Evolutionary conservation across 345 rosid species (phyloP).

Genomic region (Pelargonium nanum): DNA sequence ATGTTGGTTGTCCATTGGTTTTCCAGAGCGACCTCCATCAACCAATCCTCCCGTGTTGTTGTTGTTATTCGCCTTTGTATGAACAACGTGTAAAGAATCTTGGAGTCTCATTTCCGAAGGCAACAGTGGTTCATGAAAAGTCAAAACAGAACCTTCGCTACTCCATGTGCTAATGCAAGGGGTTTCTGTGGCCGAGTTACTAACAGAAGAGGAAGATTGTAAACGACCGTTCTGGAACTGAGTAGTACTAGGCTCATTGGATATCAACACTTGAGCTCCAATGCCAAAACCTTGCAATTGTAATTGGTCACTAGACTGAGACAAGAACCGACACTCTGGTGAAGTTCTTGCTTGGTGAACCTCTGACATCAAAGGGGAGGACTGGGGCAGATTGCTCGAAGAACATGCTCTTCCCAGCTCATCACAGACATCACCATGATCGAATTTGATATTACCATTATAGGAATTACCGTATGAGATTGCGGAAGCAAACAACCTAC

Average conservation of each 20-base stretch:
- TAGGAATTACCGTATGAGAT: slow-evolving; percentile 19
- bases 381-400: slow-evolving; percentile 16
- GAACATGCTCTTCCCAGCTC: slow-evolving; percentile 33
- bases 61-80: no score
- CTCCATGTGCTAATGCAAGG: slow-evolving; percentile 33
- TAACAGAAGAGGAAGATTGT: slow-evolving; percentile 9
- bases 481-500: slow-evolving; percentile 51
- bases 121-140: slow-evolving; percentile 24
- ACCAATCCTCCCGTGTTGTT: slow-evolving; percentile 14
- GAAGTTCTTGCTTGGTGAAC: slow-evolving; percentile 6
- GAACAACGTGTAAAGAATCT: slow-evolving; percentile 12
- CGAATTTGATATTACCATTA: slow-evolving; percentile 25
- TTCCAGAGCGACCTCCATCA: slow-evolving; percentile 11
- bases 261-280: background rate
- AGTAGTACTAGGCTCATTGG: slow-evolving; percentile 1
- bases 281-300: no score
- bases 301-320: no score
- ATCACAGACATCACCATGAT: slow-evolving; percentile 25
- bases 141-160: slow-evolving; percentile 33
- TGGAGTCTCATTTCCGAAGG: slow-evolving; percentile 6
- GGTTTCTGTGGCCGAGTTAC: slow-evolving; percentile 12
- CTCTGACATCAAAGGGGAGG: slow-evolving; percentile 11
- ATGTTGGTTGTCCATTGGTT: slow-evolving; percentile 7
- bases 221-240: slow-evolving; percentile 8
- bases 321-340: slow-evolving; percentile 4